Evolutionary conservation across 768 basidiomycete genomes (phyloP).

Genomic region (Pleurotus djamor): DNA sequence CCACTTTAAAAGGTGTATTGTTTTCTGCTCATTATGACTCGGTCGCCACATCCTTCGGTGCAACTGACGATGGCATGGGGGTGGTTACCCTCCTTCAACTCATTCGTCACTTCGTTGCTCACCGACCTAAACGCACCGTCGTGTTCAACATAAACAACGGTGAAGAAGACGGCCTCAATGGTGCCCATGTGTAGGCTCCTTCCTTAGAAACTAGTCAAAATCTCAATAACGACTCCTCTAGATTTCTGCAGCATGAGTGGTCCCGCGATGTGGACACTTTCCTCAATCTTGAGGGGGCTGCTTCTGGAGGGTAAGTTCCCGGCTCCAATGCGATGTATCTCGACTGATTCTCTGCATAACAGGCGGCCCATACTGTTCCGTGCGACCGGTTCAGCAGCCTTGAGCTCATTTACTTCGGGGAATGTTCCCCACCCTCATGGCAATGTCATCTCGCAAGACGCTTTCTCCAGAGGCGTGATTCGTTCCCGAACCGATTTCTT

Average conservation of each 20-base stretch:
- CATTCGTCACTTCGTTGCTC: conserved; percentile 48
- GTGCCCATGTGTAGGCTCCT: conserved; percentile 56
- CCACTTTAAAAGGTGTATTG: conserved; percentile 47
- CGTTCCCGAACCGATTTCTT: conserved; percentile 74
- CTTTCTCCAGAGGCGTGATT: conserved; percentile 62
- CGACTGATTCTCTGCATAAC: not conserved
- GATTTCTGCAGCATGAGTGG: conserved; percentile 78
- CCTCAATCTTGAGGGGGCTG: conserved; percentile 82
- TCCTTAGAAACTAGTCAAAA: conserved; percentile 4
- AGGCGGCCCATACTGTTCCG: conserved; percentile 81
- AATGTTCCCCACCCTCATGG: conserved; percentile 68
- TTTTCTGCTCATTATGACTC: conserved; percentile 86
- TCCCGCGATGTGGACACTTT: conserved; percentile 62
- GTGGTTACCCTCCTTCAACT: conserved; percentile 66
- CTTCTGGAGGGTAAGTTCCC: conserved; percentile 63
- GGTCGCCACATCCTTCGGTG: conserved; percentile 71
- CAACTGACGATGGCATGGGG: conserved; percentile 80
- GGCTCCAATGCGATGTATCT: not conserved
- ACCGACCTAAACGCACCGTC: conserved; percentile 56
- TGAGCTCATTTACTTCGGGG: conserved; percentile 45
- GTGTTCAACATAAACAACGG: conserved; percentile 88
- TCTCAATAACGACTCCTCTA: conserved; percentile 17
- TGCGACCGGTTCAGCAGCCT: conserved; percentile 54
- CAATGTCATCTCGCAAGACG: conserved; percentile 67
- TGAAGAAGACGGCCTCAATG: conserved; percentile 76